Conservation (phyloP, 768 basidiomycete genomes). For the Termitomyces sp. region DNA sequence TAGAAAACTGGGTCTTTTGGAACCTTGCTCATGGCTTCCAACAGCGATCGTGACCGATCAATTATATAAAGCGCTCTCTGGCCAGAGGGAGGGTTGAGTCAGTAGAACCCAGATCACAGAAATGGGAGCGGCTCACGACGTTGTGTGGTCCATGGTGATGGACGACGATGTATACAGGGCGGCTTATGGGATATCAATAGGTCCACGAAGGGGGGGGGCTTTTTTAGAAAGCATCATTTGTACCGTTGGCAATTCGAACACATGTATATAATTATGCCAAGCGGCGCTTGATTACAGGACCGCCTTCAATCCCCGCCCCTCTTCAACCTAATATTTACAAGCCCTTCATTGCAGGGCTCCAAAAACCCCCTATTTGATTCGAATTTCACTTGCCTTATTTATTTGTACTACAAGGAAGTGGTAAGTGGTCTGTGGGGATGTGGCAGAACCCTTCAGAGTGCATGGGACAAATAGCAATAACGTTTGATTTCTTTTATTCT, state of each 20-base stretch:
- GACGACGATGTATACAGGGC: not conserved
- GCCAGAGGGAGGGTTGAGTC: not conserved
- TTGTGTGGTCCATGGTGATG: not conserved
- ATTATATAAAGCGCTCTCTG: not conserved
- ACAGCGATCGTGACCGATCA: not conserved
- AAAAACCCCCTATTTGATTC: not conserved
- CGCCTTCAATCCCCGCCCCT: constrained; percentile 4
- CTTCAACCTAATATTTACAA: not conserved
- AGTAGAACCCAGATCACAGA: not conserved
- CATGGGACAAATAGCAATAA: too few species aligned
- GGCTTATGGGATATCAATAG: not conserved
- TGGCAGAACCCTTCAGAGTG: not conserved
- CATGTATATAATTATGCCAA: not conserved
- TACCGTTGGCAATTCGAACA: not conserved
- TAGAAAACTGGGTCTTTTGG: not conserved
- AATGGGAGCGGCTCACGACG: not conserved
- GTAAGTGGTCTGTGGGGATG: not conserved
- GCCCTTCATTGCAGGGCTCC: not conserved
- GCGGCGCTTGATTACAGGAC: constrained; percentile 3
- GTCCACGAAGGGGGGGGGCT: not conserved
- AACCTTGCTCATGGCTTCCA: not conserved
- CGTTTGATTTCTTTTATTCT: too few species aligned
- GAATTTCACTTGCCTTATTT: too few species aligned
- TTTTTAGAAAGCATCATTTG: not conserved
- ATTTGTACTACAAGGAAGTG: too few species aligned